Evolutionary conservation across 1,284 basidiomycete species (phyloP).

Genomic region (Malassezia cuniculi): DNA sequence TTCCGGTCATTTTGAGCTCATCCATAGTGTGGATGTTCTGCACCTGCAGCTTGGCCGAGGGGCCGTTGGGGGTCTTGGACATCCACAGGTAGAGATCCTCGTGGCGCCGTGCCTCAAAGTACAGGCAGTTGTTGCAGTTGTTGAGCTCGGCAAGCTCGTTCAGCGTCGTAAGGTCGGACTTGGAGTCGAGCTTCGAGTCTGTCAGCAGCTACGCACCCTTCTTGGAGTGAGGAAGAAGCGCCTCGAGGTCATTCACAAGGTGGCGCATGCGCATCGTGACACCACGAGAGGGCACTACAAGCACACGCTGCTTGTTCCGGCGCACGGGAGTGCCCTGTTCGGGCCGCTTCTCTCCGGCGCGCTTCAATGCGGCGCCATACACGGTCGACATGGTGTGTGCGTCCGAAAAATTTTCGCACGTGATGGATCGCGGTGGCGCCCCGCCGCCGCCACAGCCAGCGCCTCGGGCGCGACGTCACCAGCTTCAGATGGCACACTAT

Average conservation of each 20-base stretch:
- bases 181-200: slow-evolving; percentile 67
- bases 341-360: slow-evolving; percentile 10
- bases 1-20: slow-evolving; percentile 98
- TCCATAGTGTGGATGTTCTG: slow-evolving; percentile 99
- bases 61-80: slow-evolving; percentile 91
- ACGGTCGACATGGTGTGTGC: slow-evolving; percentile 13
- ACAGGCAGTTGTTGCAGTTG: slow-evolving; percentile 94
- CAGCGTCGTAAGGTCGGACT: slow-evolving; percentile 81
- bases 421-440: neutral
- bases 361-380: slow-evolving; percentile 11
- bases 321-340: slow-evolving; percentile 12
- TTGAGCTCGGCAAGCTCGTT: slow-evolving; percentile 95
- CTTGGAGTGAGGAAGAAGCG: slow-evolving; percentile 83
- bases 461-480: no score
- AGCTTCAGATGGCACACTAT: no score
- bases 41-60: slow-evolving; percentile 90
- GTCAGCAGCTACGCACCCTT: slow-evolving; percentile 51
- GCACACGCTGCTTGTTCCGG: slow-evolving; percentile 55
- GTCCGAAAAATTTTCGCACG: slow-evolving; percentile 6
- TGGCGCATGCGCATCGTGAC: slow-evolving; percentile 94
- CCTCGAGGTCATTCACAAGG: slow-evolving; percentile 86
- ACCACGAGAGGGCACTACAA: slow-evolving; percentile 83
- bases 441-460: no score
- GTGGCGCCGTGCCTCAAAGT: slow-evolving; percentile 79
- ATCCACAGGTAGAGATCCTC: slow-evolving; percentile 97